These are phyloP conservation scores for Aspergillus hiratsukae DNA, from an alignment of 2,329 filamentous ascomycete genomes.

Conservation along the genomic window DNA sequence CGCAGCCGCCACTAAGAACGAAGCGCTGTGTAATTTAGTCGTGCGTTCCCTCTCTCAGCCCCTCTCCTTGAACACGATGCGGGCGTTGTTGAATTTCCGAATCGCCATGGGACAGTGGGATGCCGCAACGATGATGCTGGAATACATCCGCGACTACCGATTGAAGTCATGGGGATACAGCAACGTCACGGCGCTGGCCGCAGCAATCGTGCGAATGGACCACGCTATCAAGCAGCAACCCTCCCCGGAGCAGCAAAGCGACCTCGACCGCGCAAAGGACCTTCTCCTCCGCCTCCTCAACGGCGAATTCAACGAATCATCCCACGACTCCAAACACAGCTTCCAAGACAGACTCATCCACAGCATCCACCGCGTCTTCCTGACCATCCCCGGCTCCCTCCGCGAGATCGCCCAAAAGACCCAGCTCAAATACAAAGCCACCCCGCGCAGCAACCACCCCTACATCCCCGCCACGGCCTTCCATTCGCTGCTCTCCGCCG, in stretches of 20 bases:
- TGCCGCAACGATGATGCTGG: constrained; percentile 26
- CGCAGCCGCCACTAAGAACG: constrained; percentile 47
- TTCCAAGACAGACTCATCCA: constrained; percentile 29
- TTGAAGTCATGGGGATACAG: constrained; percentile 35
- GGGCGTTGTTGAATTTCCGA: constrained; percentile 32
- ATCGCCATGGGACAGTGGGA: constrained; percentile 33
- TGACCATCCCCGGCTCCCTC: constrained; percentile 29
- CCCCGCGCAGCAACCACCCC: constrained; percentile 16
- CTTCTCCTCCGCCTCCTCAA: constrained; percentile 32
- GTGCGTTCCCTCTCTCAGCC: constrained; percentile 28
- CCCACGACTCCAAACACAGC: constrained; percentile 8
- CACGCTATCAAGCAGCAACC: constrained; percentile 14
- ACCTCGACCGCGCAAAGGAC: constrained; percentile 24
- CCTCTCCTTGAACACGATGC: constrained; percentile 32
- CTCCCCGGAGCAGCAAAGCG: constrained; percentile 9
- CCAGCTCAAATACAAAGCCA: constrained; percentile 8
- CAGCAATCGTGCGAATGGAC: constrained; percentile 39
- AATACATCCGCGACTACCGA: constrained; percentile 30
- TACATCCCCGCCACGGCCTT: constrained; percentile 42
- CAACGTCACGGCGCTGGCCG: constrained; percentile 33
- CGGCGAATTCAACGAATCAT: constrained; percentile 30
- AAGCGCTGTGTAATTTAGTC: constrained; percentile 25
- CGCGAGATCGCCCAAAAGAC: constrained; percentile 21
- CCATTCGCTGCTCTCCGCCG: constrained; percentile 51
- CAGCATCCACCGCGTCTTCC: constrained; percentile 28